Base-by-base conservation (phyloP, 2,329 filamentous ascomycete species). In the Alternaria arbusti region DNA sequence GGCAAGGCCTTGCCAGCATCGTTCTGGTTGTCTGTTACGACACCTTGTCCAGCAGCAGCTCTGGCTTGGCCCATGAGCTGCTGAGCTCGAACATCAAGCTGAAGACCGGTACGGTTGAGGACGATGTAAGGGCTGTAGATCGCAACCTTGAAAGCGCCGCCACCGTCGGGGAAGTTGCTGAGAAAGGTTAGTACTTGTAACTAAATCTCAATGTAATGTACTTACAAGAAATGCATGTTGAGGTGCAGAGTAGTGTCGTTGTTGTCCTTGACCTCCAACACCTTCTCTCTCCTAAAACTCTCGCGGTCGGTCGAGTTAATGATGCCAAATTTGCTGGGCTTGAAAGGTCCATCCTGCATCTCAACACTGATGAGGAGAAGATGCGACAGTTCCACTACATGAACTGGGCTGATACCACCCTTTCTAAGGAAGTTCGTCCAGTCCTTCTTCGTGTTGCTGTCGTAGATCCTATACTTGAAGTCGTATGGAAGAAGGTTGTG, bases 401-500 rank as follows among this genome's bases (percentile, higher is more conserved):
- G 96, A 0, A 99, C 94, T 1, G 96, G 96, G 78, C 96, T 99
- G 60, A 98, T 91, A 13, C 96, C 96, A 25, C 96, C 96, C 80
- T 97, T 98, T 61, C 96, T 89, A 50, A 99, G 83, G 82, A 99
- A 99, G 79, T 99, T 99, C 5, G 93, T 96, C 96, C 96, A 99
- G 78, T 99, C 96, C 78, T 96, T 97, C 84, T 95, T 96, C 0
- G 94, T 97, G 79, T 97, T 96, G 83, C 96, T 97, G 83, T 99
- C 96, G 76, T 98, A 99, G 59, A 99, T 98, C 59, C 95, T 90
- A 79, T 99, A 99, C 81, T 99, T 98, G 88, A 99, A 99, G 80
- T 99, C 96, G 76, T 96, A 98, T 0, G 96, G 96, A 40, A 99
- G 83, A 46, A 99, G 83, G 70, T 99, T 99, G 79, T 99, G 95